Conservation (phyloP, 192 early-diverging fungal species). For the Backusella psychrophila region DNA sequence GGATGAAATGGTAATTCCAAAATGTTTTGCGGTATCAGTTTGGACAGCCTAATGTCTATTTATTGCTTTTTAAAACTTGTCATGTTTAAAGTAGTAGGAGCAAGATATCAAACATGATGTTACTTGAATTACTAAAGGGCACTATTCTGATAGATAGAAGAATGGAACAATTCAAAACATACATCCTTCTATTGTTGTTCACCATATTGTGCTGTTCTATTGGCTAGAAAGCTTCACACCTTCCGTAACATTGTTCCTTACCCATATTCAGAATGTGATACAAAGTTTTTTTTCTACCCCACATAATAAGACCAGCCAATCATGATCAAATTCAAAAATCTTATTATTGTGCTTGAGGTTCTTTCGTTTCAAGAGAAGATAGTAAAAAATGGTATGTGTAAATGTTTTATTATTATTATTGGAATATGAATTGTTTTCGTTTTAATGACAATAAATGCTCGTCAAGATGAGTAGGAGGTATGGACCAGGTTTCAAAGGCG, state of each 20-base stretch:
- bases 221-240: not conserved
- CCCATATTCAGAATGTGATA: not conserved
- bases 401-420: not conserved
- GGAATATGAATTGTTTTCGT: not conserved
- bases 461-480: not conserved
- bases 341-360: not conserved
- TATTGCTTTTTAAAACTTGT: too few species aligned
- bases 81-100: too few species aligned
- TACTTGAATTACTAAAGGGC: too few species aligned
- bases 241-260: not conserved
- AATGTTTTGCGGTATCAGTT: too few species aligned
- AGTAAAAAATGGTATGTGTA: not conserved
- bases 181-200: too few species aligned
- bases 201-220: not conserved
- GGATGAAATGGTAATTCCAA: too few species aligned
- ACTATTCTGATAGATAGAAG: too few species aligned
- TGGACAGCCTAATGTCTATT: too few species aligned
- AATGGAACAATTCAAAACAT: too few species aligned
- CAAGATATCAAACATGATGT: too few species aligned
- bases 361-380: not conserved
- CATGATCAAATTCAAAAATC: not conserved
- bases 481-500: not conserved
- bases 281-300: not conserved
- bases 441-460: conserved; percentile 4
- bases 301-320: not conserved